Base-by-base conservation (phyloP, 495 filamentous ascomycete genomes). In the Aspergillus nanangensis region DNA sequence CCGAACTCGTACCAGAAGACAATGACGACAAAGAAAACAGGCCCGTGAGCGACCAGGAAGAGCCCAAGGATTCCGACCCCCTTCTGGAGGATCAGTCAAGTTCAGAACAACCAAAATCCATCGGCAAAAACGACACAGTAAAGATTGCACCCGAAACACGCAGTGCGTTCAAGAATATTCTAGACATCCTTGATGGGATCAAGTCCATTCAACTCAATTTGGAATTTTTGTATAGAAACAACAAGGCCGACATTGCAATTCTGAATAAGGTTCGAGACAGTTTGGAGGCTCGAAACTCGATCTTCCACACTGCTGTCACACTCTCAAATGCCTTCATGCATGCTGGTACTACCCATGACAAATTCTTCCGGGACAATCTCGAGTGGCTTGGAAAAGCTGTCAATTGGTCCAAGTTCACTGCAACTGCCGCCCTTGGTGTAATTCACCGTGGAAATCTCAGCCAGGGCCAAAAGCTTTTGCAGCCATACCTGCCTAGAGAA, bases 281-380 rank as follows among this genome's bases (percentile, higher is more conserved):
- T 52, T 71, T 99, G 19, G 94, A 99, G 61, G 88, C 88, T 32
- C 78, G 94, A 25, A 96, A 96, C 64, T 97, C 93, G 19, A 99
- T 99, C 45, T 99, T 96, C 77, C 94, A 99, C 65, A 93, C 87
- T 3, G 88, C 90, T 1, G 89, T 97, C 31, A 97, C 93, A 0
- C 89, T 99, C 51, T 92, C 93, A 49, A 96, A 96, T 61, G 94
- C 90, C 10, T 97, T 99, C 65, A 99, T 97, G 92, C 93, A 99
- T 57, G 88, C 94, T n/a, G 94, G 94, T 25, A 97, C 94, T 7
- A 96, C 92, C 0, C 90, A 92, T 50, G 94, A 97, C 64, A 89
- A 86, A 55, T 99, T 97, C 72, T 96, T 97, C 75, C 78, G 94
- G 2, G 90, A 96, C 52, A 99, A 97, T 50, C 67, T 99, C 21